phyloP scores from a whole-genome alignment of 2,329 filamentous ascomycete genomes.

The Trichoderma polysporum region DNA sequence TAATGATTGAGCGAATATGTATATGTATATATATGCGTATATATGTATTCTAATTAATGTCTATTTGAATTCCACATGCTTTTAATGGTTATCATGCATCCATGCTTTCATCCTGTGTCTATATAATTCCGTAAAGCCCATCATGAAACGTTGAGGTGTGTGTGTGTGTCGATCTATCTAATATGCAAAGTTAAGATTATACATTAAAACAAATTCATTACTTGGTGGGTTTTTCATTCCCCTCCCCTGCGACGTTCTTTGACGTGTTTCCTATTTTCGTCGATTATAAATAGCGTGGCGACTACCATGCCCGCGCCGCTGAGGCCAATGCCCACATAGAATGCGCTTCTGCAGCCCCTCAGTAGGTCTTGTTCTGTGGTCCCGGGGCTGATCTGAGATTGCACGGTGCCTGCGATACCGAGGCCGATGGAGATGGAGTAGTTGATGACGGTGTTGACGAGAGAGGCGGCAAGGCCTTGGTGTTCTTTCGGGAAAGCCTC shows the following conservation, averaged over 20 bases:
- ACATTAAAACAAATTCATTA: neutral
- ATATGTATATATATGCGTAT: neutral
- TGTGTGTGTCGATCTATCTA: too few species aligned
- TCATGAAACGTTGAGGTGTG: neutral
- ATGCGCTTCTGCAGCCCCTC: conserved; percentile 32
- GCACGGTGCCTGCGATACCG: conserved; percentile 60
- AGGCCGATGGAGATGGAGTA: conserved; percentile 63
- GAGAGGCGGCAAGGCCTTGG: conserved; percentile 44
- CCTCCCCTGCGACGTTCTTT: neutral
- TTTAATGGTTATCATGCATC: neutral
- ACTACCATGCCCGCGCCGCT: conserved; percentile 2
- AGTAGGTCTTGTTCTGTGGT: conserved; percentile 27
- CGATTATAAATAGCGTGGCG: neutral
- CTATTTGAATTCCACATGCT: neutral
- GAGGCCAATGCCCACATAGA: conserved; percentile 30
- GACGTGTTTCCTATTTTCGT: conserved; percentile 2
- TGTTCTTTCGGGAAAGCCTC: conserved; percentile 44
- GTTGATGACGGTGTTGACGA: conserved; percentile 63
- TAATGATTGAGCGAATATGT: neutral
- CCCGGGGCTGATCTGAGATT: conserved; percentile 27
- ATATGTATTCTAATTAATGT: neutral
- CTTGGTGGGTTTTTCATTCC: neutral
- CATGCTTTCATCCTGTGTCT: neutral
- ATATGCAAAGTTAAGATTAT: neutral
- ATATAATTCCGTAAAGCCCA: neutral